Evolutionary conservation across 1,139 yeast species (phyloP).

Genomic region (Blastobotrys elegans): DNA sequence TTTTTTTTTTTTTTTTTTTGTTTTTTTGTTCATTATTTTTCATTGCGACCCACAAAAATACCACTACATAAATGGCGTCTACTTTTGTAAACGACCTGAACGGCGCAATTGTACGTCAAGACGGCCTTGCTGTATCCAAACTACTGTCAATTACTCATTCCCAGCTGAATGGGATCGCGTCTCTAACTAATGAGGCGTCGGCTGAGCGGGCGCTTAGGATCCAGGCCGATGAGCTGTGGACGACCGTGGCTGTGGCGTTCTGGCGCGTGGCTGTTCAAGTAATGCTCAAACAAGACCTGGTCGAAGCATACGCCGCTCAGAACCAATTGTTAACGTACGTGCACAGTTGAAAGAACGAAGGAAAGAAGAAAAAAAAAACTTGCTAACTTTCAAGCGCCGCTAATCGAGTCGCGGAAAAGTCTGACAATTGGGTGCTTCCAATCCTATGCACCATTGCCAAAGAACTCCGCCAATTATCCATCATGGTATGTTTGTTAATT

Average conservation of each 20-base stretch:
- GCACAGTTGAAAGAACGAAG: neutral
- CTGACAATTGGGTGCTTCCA: conserved; percentile 62
- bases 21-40: neutral
- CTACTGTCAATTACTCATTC: conserved; percentile 25
- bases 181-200: conserved; percentile 22
- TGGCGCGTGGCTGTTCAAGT: conserved; percentile 30
- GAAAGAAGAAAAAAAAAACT: too few relatives aligned
- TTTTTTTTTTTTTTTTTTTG: neutral
- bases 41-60: neutral
- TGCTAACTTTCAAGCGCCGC: conserved; percentile 15
- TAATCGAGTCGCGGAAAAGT: conserved; percentile 58
- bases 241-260: conserved; percentile 25
- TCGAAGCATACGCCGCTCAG: conserved; percentile 28
- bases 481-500: conserved; percentile 22
- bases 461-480: conserved; percentile 46
- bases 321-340: conserved; percentile 26
- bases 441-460: conserved; percentile 52
- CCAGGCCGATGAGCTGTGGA: conserved; percentile 21
- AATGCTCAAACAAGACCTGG: conserved; percentile 22
- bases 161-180: conserved; percentile 21
- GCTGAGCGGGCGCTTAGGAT: conserved; percentile 19
- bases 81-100: conserved; percentile 20
- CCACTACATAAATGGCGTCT: conserved; percentile 10
- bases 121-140: conserved; percentile 25
- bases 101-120: conserved; percentile 18